These are phyloP conservation scores for Suillus plorans DNA, from an alignment of 768 basidiomycete species.

Conservation along the genomic window DNA sequence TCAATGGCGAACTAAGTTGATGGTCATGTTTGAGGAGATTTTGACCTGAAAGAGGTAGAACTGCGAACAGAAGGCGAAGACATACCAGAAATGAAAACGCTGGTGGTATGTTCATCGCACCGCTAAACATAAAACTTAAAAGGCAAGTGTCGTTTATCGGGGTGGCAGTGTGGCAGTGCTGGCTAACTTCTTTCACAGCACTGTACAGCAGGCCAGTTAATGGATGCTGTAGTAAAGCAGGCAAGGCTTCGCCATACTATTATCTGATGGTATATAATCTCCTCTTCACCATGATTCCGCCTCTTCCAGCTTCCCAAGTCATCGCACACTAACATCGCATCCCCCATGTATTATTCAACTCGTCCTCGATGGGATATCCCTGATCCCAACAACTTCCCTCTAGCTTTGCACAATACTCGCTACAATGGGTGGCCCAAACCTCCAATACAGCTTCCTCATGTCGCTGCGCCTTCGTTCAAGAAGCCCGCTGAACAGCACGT, in stretches of 20 bases:
- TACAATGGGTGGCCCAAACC: constrained; percentile 1
- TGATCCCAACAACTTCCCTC: not conserved
- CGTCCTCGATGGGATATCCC: not conserved
- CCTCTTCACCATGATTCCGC: not conserved
- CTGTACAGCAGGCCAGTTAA: not conserved
- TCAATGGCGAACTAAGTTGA: constrained; percentile 79
- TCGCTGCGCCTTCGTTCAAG: not conserved
- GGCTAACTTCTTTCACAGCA: not conserved
- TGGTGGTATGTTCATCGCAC: not conserved
- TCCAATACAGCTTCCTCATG: not conserved
- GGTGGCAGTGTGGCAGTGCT: not conserved
- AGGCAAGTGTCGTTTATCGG: not conserved
- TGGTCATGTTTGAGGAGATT: constrained; percentile 60
- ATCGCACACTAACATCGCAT: not conserved
- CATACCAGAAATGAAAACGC: constrained; percentile 43
- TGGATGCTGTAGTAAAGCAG: not conserved
- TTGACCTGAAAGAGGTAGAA: constrained; percentile 45
- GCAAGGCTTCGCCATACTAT: constrained; percentile 1
- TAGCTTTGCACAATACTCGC: not conserved
- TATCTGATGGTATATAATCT: constrained; percentile 7
- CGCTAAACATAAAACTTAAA: no score
- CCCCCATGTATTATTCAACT: not conserved
- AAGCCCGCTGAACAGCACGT: not conserved
- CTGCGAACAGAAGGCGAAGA: constrained; percentile 52
- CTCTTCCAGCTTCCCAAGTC: not conserved